phyloP scores from a whole-genome alignment of 306 rosid genomes.

The Medicago lupulina region DNA sequence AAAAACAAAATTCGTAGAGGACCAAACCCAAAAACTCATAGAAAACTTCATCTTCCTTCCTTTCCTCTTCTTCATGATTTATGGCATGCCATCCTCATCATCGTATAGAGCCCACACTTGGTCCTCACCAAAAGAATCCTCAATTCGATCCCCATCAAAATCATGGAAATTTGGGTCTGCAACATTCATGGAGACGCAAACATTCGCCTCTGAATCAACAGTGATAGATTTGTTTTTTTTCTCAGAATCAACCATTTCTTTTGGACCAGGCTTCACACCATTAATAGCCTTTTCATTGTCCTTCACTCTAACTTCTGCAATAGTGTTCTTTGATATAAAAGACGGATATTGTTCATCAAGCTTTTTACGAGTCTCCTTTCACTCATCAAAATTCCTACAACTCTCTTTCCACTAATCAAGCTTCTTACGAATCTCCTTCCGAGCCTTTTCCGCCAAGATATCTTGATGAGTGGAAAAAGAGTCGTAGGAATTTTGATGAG shows the following conservation, averaged over 20 bases:
- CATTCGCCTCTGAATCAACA: constrained; percentile 42
- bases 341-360: constrained; percentile 54
- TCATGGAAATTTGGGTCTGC: constrained; percentile 91
- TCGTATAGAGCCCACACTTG: constrained; percentile 94
- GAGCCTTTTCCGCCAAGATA: constrained; percentile 62
- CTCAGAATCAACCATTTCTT: constrained; percentile 43
- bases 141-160: constrained; percentile 83
- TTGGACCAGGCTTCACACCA: constrained; percentile 28
- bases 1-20: too few relatives aligned
- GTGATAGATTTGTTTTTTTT: constrained; percentile 28
- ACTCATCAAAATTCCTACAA: constrained; percentile 54
- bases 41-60: too few relatives aligned
- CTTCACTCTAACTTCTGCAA: constrained; percentile 43
- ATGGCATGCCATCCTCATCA: constrained; percentile 92
- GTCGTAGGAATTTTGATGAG: constrained; percentile 56
- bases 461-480: constrained; percentile 59
- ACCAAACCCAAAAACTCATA: too few relatives aligned
- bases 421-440: constrained; percentile 55
- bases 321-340: constrained; percentile 35
- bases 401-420: constrained; percentile 62
- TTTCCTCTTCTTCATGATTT: too few relatives aligned
- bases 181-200: constrained; percentile 67
- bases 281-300: constrained; percentile 21
- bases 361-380: constrained; percentile 53
- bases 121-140: constrained; percentile 66